Percentiles rank a stretch among this genome's conserved stretches.
phyloP scores from a whole-genome alignment of 2,329 filamentous ascomycete species.

The Amesomyces nigricolor region DNA sequence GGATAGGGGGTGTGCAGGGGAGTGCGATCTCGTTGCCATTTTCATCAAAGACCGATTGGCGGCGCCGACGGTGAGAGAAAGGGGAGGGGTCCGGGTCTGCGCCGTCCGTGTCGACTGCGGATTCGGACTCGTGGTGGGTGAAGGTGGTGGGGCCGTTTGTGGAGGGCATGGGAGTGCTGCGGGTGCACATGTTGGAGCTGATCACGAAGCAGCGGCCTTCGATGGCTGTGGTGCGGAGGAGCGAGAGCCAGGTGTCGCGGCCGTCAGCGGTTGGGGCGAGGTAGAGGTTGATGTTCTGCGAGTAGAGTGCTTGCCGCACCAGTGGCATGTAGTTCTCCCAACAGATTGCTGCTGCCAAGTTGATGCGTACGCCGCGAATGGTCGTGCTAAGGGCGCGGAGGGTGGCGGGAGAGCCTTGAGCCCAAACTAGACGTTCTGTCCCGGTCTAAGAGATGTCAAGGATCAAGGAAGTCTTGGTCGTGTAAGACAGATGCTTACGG shows the following conservation, averaged over 20 bases:
- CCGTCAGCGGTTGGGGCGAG: conserved; percentile 85
- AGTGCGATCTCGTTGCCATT: conserved; percentile 38
- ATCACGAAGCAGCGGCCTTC: conserved; percentile 85
- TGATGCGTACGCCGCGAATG: conserved; percentile 73
- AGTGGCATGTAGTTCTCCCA: conserved; percentile 98
- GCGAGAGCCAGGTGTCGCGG: conserved; percentile 71
- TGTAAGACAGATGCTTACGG: conserved; percentile 44
- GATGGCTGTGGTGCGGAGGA: conserved; percentile 76
- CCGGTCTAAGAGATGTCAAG: conserved; percentile 48
- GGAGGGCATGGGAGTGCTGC: conserved; percentile 31
- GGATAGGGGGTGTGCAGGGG: not conserved
- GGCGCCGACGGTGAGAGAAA: conserved; percentile 21
- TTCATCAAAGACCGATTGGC: conserved; percentile 40
- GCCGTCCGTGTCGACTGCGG: not conserved
- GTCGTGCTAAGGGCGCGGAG: conserved; percentile 72
- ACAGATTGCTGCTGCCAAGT: conserved; percentile 82
- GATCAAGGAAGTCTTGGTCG: too few relatives aligned
- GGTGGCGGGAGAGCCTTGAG: conserved; percentile 73
- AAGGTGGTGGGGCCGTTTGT: conserved; percentile 3
- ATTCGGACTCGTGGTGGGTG: not conserved
- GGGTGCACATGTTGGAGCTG: conserved; percentile 77
- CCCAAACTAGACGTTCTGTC: conserved; percentile 80
- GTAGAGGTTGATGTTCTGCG: conserved; percentile 87
- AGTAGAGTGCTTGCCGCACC: conserved; percentile 74
- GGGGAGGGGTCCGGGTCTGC: conserved; percentile 33